Evolutionary conservation across 106 monocot genomes (phyloP).

Genomic region (Chionographis japonica): DNA sequence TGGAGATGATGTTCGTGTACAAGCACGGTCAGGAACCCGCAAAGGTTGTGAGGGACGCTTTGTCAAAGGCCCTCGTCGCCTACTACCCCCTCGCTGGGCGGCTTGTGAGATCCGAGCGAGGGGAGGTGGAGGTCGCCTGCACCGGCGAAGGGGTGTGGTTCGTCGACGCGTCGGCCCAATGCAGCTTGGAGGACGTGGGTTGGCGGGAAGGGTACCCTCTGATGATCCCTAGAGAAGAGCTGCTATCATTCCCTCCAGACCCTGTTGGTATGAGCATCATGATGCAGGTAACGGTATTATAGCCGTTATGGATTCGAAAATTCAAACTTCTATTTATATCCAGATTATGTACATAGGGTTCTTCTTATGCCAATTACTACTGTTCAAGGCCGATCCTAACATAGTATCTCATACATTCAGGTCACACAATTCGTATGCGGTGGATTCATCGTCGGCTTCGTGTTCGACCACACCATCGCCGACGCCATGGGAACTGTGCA

Average conservation of each 20-base stretch:
- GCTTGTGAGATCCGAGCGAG: not conserved
- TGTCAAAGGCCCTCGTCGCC: not conserved
- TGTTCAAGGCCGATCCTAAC: no score
- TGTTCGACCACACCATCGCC: slow-evolving; percentile 24
- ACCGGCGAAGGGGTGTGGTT: slow-evolving; percentile 2
- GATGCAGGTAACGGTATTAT: no score
- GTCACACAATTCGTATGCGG: slow-evolving; percentile 31
- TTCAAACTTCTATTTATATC: no score
- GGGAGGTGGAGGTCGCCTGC: not conserved
- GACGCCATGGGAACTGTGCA: slow-evolving; percentile 28
- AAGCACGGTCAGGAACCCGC: not conserved
- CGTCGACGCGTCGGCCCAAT: not conserved
- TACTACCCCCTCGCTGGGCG: slow-evolving; percentile 2
- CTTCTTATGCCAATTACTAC: no score
- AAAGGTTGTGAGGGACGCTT: not conserved
- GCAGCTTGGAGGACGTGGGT: not conserved
- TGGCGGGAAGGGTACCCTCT: not conserved
- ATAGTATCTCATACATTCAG: slow-evolving; percentile 3
- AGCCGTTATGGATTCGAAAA: no score
- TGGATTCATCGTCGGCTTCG: slow-evolving; percentile 24
- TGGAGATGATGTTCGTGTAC: not conserved
- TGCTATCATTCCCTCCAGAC: not conserved
- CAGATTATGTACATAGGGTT: no score
- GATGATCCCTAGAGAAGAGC: not conserved
- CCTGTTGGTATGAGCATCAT: no score